phyloP scores from a whole-genome alignment of 1,139 yeast species.

The Suhomyces chickasaworum region DNA sequence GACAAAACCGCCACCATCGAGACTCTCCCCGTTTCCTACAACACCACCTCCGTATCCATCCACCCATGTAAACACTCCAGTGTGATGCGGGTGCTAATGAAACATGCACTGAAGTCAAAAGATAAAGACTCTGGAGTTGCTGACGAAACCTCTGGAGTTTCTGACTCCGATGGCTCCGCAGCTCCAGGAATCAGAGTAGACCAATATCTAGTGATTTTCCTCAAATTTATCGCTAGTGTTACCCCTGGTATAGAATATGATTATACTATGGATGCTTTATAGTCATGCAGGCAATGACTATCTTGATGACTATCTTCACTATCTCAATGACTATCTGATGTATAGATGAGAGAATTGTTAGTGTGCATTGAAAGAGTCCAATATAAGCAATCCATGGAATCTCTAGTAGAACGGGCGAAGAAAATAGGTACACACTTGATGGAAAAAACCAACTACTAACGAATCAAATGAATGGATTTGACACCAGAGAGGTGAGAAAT shows the following conservation, averaged over 20 bases:
- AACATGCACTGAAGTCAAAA: slow-evolving; percentile 31
- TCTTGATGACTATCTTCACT: too few relatives aligned
- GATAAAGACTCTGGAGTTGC: slow-evolving; percentile 13
- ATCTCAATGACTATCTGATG: background rate
- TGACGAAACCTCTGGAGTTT: too few relatives aligned
- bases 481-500: too few relatives aligned
- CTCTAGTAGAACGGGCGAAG: too few relatives aligned
- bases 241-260: slow-evolving; percentile 98
- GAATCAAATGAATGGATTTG: too few relatives aligned
- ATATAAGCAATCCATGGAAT: background rate
- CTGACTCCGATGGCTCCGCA: slow-evolving; percentile 28
- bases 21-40: slow-evolving; percentile 78
- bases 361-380: background rate
- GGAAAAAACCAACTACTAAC: too few relatives aligned
- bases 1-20: slow-evolving; percentile 97
- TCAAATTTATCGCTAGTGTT: slow-evolving; percentile 93
- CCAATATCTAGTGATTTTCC: slow-evolving; percentile 82
- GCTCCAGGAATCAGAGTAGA: slow-evolving; percentile 68
- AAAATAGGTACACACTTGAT: too few relatives aligned
- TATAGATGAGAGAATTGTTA: background rate
- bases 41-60: slow-evolving; percentile 82
- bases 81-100: slow-evolving; percentile 88
- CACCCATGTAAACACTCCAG: slow-evolving; percentile 97
- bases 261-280: slow-evolving; percentile 84
- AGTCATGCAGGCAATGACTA: slow-evolving; percentile 2